Evolutionary conservation across 2,329 filamentous ascomycete species (phyloP), one percentile per base, ranked within the genome.

Genomic region (Fusarium ambrosium): DNA sequence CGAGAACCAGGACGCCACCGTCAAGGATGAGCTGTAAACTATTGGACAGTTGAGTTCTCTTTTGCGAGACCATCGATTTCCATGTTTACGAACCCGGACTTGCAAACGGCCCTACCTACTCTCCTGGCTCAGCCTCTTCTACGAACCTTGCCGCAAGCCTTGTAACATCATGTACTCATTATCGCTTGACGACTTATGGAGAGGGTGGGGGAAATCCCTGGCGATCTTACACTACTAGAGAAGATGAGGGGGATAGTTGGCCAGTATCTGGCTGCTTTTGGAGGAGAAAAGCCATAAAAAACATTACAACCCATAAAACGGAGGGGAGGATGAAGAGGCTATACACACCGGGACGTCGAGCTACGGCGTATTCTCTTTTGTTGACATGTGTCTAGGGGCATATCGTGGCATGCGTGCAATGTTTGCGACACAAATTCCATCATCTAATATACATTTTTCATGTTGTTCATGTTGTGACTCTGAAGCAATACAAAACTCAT

Each of bases 1-100:
- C 76, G 90, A 92, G 76, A 86, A 86, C 69, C 89, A 90, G 74
- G 90, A 91, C 79, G 90, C 90, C 32, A 89, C 86, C 16, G 80
- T 76, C 56, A 82, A 81, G 69, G 83, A 85, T 37, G 82, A 85
- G 78, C 77, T 84, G 64, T 85, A 80, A 79, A 66, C 13, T 11
- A 32, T 59, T 14, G 59, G 29, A 29, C 18, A 41, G 22, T 14
- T 36, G 43, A 53, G 22, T 24, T 39, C 32, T 39, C 32, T 11
- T 13, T 22, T 24, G 39, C 34, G 34, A 65, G 18, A 32, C 59
- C 24, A 16, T 36, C 24, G 20, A 37, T 41, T 20, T 34, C 27
- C 24, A 16, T 41, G 43, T 27, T 60, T 53, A 24, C 39, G 62
- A 37, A 32, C 39, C 24, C 16, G 32, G 8, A 32, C 59, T 58